These are phyloP conservation scores for Tricholoma furcatifolium DNA, from an alignment of 768 basidiomycete species.

Conservation along the genomic window DNA sequence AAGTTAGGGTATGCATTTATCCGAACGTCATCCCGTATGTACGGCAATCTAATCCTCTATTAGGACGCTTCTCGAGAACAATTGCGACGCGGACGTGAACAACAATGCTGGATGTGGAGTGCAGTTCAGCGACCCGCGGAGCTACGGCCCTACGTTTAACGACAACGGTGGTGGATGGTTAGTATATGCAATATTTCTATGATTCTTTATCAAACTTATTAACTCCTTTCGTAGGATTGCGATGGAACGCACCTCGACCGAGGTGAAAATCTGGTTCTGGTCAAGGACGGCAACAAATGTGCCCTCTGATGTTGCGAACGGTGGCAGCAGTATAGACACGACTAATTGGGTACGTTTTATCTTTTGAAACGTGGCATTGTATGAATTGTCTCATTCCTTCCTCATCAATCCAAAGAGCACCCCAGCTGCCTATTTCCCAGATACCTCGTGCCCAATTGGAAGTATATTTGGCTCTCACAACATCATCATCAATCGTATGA, in stretches of 20 bases:
- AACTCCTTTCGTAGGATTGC: slow-evolving; percentile 52
- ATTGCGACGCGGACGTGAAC: slow-evolving; percentile 49
- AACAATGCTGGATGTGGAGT: slow-evolving; percentile 62
- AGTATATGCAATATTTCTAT: slow-evolving; percentile 7
- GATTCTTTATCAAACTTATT: too few relatives aligned
- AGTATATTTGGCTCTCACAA: slow-evolving; percentile 55
- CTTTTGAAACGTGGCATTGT: not conserved
- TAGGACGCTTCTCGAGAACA: slow-evolving; percentile 36
- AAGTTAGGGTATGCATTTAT: slow-evolving; percentile 42
- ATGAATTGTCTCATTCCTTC: not conserved
- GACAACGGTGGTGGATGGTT: slow-evolving; percentile 61
- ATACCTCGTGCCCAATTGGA: slow-evolving; percentile 54
- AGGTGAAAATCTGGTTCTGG: slow-evolving; percentile 77
- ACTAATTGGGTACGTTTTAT: slow-evolving; percentile 45
- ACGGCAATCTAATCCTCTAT: not conserved
- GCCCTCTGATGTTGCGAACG: slow-evolving; percentile 46
- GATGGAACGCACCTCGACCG: slow-evolving; percentile 53
- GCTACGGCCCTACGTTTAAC: slow-evolving; percentile 61
- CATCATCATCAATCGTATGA: slow-evolving; percentile 62
- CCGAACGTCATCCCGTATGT: not conserved
- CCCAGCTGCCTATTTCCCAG: slow-evolving; percentile 63
- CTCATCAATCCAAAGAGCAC: slow-evolving; percentile 40
- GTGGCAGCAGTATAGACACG: slow-evolving; percentile 43
- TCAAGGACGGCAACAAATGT: slow-evolving; percentile 40
- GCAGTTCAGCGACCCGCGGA: slow-evolving; percentile 36